Conservation (phyloP, 352 stramenopile species). For the Pythium utonaiense region DNA sequence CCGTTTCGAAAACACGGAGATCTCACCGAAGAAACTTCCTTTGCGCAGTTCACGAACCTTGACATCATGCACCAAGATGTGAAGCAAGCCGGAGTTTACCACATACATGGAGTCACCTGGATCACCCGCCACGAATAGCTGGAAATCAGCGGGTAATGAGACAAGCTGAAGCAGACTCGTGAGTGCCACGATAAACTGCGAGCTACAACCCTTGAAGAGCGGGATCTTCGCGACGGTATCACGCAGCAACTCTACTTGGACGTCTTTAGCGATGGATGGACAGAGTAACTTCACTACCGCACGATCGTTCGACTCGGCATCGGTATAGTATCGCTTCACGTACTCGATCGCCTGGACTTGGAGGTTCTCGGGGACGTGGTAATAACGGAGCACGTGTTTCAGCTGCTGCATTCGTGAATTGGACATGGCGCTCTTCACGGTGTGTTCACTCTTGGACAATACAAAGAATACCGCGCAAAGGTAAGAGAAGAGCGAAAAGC, state of each 20-base stretch:
- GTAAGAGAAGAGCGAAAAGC: conserved; percentile 60
- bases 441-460: conserved; percentile 65
- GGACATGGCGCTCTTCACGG: conserved; percentile 27
- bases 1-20: conserved; percentile 65
- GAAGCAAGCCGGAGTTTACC: conserved; percentile 55
- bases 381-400: conserved; percentile 58
- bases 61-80: conserved; percentile 51
- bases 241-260: conserved; percentile 59
- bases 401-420: conserved; percentile 66
- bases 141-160: conserved; percentile 49
- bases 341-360: conserved; percentile 55
- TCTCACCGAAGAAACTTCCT: conserved; percentile 67
- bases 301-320: conserved; percentile 63
- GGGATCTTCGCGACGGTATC: conserved; percentile 53
- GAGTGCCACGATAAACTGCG: conserved; percentile 58
- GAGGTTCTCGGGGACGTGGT: conserved; percentile 49
- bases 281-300: conserved; percentile 61
- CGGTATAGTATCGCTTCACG: conserved; percentile 62
- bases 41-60: conserved; percentile 66
- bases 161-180: conserved; percentile 67
- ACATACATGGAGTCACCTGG: conserved; percentile 72
- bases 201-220: conserved; percentile 59
- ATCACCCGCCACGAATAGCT: conserved; percentile 51
- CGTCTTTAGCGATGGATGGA: conserved; percentile 70
- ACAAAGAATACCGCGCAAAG: conserved; percentile 64